phyloP scores from a whole-genome alignment of 768 basidiomycete species.

The Suillus americanus region DNA sequence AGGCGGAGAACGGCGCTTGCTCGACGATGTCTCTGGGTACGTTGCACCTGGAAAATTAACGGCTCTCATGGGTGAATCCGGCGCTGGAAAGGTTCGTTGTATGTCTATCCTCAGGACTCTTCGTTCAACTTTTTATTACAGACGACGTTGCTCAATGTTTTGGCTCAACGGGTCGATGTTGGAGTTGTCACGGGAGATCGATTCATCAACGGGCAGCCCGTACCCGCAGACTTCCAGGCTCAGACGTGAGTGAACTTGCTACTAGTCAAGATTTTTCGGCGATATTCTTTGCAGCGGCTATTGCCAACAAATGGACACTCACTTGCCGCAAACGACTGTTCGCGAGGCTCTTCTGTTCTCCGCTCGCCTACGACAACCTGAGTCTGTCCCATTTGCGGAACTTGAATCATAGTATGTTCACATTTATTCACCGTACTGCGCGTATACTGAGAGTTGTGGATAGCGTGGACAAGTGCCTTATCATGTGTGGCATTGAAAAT shows the following conservation, averaged over 20 bases:
- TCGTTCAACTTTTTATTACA: slow-evolving; percentile 12
- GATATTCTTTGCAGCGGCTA: slow-evolving; percentile 51
- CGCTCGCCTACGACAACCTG: slow-evolving; percentile 75
- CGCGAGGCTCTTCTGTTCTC: slow-evolving; percentile 81
- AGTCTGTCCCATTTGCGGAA: slow-evolving; percentile 59
- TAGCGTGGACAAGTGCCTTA: slow-evolving; percentile 57
- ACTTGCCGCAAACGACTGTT: slow-evolving; percentile 73
- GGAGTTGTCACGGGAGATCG: slow-evolving; percentile 52
- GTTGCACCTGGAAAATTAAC: slow-evolving; percentile 51
- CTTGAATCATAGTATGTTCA: slow-evolving; percentile 74
- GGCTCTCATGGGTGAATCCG: slow-evolving; percentile 48
- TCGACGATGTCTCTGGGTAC: slow-evolving; percentile 48
- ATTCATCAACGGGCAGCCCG: slow-evolving; percentile 53
- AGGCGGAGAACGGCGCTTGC: slow-evolving; percentile 39
- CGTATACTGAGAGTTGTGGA: not conserved
- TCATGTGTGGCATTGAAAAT: slow-evolving; percentile 63
- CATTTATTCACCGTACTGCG: not conserved
- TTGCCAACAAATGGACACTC: slow-evolving; percentile 84
- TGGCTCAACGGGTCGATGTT: slow-evolving; percentile 47
- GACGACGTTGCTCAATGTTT: slow-evolving; percentile 61
- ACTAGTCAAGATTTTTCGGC: not conserved
- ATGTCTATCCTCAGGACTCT: not conserved
- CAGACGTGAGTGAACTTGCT: slow-evolving; percentile 44
- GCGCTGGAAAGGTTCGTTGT: slow-evolving; percentile 29
- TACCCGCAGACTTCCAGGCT: slow-evolving; percentile 59